phyloP scores from a whole-genome alignment of 1,139 yeast species.

The Ogataea hybrid region DNA sequence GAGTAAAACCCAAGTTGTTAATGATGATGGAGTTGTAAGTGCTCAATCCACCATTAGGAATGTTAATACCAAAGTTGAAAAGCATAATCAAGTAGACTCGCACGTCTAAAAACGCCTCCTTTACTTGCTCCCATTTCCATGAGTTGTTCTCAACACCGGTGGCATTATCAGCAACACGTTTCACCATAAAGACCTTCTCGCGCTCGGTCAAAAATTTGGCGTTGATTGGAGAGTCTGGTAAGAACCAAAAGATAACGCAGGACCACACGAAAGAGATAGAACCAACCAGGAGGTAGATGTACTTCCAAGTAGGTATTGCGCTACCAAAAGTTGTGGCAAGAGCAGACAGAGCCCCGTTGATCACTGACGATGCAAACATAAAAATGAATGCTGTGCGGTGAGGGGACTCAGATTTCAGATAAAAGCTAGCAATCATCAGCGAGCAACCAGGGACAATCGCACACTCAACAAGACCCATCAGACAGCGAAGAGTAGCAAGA shows the following conservation, averaged over 20 bases:
- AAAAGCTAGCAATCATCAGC: slow-evolving; percentile 39
- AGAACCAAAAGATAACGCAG: slow-evolving; percentile 23
- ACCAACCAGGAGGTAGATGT: slow-evolving; percentile 35
- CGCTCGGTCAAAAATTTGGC: slow-evolving; percentile 38
- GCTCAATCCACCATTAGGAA: slow-evolving; percentile 37
- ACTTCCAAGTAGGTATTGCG: slow-evolving; percentile 34
- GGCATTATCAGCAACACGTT: slow-evolving; percentile 35
- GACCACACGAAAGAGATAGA: slow-evolving; percentile 33
- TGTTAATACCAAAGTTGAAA: slow-evolving; percentile 33
- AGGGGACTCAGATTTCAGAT: slow-evolving; percentile 33
- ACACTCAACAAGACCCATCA: slow-evolving; percentile 44
- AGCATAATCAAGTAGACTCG: slow-evolving; percentile 32
- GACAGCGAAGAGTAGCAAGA: slow-evolving; percentile 28
- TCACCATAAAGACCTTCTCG: slow-evolving; percentile 35
- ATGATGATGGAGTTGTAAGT: slow-evolving; percentile 37
- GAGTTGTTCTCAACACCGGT: slow-evolving; percentile 32
- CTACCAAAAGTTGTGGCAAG: slow-evolving; percentile 34
- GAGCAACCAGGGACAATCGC: slow-evolving; percentile 46
- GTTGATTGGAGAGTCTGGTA: slow-evolving; percentile 45
- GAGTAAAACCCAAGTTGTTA: slow-evolving; percentile 23
- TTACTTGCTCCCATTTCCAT: slow-evolving; percentile 33
- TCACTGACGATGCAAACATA: slow-evolving; percentile 34
- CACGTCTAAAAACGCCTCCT: slow-evolving; percentile 32
- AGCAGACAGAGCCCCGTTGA: slow-evolving; percentile 36
- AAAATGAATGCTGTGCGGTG: slow-evolving; percentile 23